Evolutionary conservation across 768 basidiomycete genomes (phyloP).

Genomic region (Mycena galericulata): DNA sequence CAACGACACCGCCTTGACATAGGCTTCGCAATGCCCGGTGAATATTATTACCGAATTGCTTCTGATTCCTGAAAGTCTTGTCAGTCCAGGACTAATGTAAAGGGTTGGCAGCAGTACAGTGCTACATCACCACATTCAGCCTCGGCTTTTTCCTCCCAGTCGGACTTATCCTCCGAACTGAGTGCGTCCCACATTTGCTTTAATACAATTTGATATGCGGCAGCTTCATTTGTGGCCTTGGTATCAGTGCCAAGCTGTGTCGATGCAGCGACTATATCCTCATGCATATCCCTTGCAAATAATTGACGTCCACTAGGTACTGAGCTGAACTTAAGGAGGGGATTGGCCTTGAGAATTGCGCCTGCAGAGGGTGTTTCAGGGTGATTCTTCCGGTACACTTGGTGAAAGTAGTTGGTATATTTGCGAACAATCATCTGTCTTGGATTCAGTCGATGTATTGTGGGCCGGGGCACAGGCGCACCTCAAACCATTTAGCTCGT

Average conservation of each 20-base stretch:
- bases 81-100: background rate
- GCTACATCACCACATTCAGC: background rate
- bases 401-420: slow-evolving; percentile 12
- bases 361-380: background rate
- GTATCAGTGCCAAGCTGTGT: background rate
- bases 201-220: slow-evolving; percentile 2
- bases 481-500: slow-evolving; percentile 2
- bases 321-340: background rate
- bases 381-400: background rate
- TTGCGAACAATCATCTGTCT: slow-evolving; percentile 6
- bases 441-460: background rate
- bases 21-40: slow-evolving; percentile 3
- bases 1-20: slow-evolving; percentile 5
- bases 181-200: slow-evolving; percentile 5
- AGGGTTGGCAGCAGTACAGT: background rate
- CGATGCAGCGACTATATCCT: background rate
- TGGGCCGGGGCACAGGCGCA: background rate
- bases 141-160: slow-evolving; percentile 8
- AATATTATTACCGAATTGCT: background rate
- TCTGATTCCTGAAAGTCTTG: background rate
- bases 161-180: background rate
- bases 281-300: background rate
- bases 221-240: background rate
- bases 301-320: background rate
- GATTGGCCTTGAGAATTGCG: background rate